Conservation (phyloP, 2,329 filamentous ascomycete genomes). For the Epichloe elymi region DNA sequence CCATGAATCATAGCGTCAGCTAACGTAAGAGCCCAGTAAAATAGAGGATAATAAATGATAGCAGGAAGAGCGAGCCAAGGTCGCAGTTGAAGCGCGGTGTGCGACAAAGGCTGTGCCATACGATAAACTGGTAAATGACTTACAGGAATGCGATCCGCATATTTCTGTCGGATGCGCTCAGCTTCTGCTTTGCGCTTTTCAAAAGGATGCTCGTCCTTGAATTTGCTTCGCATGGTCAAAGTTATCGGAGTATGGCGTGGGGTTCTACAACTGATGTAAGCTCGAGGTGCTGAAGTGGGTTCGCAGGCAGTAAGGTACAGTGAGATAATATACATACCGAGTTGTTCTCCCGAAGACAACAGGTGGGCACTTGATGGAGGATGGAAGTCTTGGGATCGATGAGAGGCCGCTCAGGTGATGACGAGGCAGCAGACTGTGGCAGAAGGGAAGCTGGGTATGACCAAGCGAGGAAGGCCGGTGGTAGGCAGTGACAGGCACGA, state of each 20-base stretch:
- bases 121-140: conserved; percentile 25
- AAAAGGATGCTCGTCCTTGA: conserved; percentile 99
- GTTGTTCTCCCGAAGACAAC: neutral
- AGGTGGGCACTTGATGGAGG: neutral
- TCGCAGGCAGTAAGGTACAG: neutral
- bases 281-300: neutral
- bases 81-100: neutral
- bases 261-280: neutral
- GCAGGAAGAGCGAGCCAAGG: neutral
- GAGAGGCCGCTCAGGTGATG: conserved; percentile 13
- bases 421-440: conserved; percentile 9
- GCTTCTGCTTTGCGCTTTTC: conserved; percentile 99
- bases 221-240: conserved; percentile 87
- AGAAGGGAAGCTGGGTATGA: conserved; percentile 7
- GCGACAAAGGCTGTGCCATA: neutral
- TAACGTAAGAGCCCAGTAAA: neutral
- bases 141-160: conserved; percentile 95
- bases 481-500: conserved; percentile 9
- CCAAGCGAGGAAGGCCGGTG: conserved; percentile 6
- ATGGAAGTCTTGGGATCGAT: conserved; percentile 4
- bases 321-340: neutral
- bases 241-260: neutral
- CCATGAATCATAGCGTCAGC: neutral
- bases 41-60: no score
- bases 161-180: conserved; percentile 98